Base-by-base conservation (phyloP, 2,329 filamentous ascomycete species). In the Orbilia blumenaviensis region DNA sequence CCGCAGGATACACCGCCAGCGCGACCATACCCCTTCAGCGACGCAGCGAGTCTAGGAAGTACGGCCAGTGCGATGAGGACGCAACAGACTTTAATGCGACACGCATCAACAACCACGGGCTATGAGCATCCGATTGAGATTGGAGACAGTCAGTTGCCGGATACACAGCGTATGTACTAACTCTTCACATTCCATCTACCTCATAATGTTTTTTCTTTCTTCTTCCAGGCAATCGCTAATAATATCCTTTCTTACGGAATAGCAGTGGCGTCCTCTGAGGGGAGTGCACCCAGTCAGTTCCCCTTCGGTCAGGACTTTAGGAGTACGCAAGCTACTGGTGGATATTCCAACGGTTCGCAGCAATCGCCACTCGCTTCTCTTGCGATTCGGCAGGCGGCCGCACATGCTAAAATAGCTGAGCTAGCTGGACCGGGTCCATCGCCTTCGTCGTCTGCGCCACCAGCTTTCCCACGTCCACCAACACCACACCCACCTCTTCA, bases 101-200 rank as follows among this genome's bases (percentile, higher is more conserved):
- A 76, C n/a, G 72, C 64, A 34, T 68, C 63, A 8, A 76, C 72
- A 44, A 69, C 72, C 3, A 76, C 72, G 18, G 72, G 72, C 14
- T 76, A 69, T 23, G 72, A 76, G 50, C 50, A 66, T 41, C 46
- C 52, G 36, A 58, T 76, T 27, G 72, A 66, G 14, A 61, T 69
- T 76, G 86, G 86, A 73, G 86, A 87, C 66, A 88, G 87, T 71
- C 87, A 90, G 81, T 82, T 90, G 36, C 89, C 89, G 0, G 88
- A 90, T 80, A 91, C 89, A 1, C 89, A 90, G 83, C 83, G 83
- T 86, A 86, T 82, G 85, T 83, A 78, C 79, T 82, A 81, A 74
- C 82, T 81, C 60, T 81, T 66, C 10, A 9, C 41, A n/a, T 34
- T 29, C 29, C 38, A 34, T 44, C 18, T 3, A 6, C 18, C 8